These are phyloP conservation scores for Xerophyta viscosa DNA, from an alignment of 106 monocot genomes.

Conservation along the genomic window DNA sequence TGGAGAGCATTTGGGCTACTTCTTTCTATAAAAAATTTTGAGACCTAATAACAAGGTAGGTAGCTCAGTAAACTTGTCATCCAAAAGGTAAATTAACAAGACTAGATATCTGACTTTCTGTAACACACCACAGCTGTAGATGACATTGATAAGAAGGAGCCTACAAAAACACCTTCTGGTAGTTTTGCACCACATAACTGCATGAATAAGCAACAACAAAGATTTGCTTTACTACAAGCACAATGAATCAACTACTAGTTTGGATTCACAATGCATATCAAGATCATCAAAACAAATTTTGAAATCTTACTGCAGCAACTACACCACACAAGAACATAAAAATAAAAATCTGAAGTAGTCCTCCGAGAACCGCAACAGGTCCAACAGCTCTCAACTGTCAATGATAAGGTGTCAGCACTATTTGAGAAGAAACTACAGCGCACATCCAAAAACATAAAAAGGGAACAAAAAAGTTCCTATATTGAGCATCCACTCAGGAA, in stretches of 20 bases:
- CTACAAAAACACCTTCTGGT: slow-evolving; percentile 92
- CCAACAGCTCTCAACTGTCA: slow-evolving; percentile 84
- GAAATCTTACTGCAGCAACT: slow-evolving; percentile 59
- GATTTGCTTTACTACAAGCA: background rate
- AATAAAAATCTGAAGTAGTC: slow-evolving; percentile 85
- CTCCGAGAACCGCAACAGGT: slow-evolving; percentile 91
- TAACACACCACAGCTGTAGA: slow-evolving; percentile 86
- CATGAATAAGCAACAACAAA: slow-evolving; percentile 1
- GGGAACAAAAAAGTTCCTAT: background rate
- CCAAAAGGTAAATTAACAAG: background rate
- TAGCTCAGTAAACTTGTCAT: background rate
- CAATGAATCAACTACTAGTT: too few relatives aligned
- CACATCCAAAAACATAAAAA: background rate
- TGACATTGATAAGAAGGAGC: slow-evolving; percentile 94
- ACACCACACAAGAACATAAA: slow-evolving; percentile 85
- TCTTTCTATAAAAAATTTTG: slow-evolving; percentile 88
- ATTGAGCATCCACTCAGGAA: background rate
- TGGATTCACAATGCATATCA: too few relatives aligned
- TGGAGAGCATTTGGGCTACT: slow-evolving; percentile 58
- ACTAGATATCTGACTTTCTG: background rate
- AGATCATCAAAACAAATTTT: background rate
- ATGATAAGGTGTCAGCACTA: background rate
- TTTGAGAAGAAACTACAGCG: too few relatives aligned
- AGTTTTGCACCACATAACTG: slow-evolving; percentile 88
- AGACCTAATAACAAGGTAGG: slow-evolving; percentile 46